A percentile compares a stretch with the other conserved stretches of the same genome.
Conservation (phyloP, 805 yeast genomes). For the Pachysolen tannophilus region DNA sequence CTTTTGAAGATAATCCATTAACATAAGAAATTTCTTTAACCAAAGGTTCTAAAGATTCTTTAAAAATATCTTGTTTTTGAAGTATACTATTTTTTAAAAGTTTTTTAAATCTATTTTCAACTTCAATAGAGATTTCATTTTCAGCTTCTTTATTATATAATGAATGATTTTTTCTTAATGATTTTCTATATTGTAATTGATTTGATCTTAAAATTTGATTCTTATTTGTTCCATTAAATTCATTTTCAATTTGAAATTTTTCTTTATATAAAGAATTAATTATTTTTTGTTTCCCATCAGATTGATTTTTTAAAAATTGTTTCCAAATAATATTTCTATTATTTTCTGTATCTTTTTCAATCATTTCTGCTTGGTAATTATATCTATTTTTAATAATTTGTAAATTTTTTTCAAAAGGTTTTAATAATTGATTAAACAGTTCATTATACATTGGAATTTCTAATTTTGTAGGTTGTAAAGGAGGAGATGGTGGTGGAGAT, state of each 20-base stretch:
- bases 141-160: neutral
- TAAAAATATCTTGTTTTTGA: neutral
- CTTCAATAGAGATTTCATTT: too few species aligned
- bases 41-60: too few species aligned
- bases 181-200: neutral
- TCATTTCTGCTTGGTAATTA: conserved; percentile 13
- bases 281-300: conserved; percentile 8
- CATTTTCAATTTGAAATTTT: neutral
- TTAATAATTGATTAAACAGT: neutral
- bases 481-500: conserved; percentile 10
- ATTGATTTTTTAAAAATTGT: conserved; percentile 13
- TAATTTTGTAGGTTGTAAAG: conserved; percentile 11
- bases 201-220: too few species aligned
- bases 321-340: conserved; percentile 16
- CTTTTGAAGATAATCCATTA: conserved; percentile 2
- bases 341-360: conserved; percentile 12
- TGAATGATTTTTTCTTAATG: neutral
- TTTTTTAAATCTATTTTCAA: neutral
- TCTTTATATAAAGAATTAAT: neutral
- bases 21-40: neutral
- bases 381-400: conserved; percentile 3
- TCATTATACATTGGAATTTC: neutral
- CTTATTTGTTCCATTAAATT: neutral
- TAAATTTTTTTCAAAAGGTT: conserved; percentile 1
- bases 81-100: neutral